A percentile compares a stretch with the other conserved stretches of the same genome.
Evolutionary conservation across 2,329 filamentous ascomycete genomes (phyloP).

Genomic region (Colletotrichum siamense): DNA sequence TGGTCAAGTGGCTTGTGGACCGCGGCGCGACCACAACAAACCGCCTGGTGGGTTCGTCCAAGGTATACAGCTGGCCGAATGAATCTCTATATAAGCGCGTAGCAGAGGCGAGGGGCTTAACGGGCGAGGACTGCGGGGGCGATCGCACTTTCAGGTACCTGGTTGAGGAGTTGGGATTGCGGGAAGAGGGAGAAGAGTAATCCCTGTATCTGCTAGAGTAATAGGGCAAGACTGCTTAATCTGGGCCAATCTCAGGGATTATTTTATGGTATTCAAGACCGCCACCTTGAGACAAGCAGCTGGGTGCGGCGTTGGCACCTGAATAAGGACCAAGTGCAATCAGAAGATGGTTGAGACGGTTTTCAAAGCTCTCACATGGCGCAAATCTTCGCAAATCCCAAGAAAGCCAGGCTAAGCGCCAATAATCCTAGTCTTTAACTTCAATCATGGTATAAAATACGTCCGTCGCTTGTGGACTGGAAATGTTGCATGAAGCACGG

Average conservation of each 20-base stretch:
- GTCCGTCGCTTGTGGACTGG: fast-evolving
- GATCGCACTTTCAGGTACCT: background rate
- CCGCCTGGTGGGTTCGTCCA: background rate
- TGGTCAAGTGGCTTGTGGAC: background rate
- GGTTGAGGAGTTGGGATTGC: background rate
- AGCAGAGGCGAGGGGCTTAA: background rate
- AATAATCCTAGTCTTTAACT: fast-evolving
- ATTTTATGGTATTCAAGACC: too few relatives aligned
- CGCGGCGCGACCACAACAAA: background rate
- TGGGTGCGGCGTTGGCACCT: too few relatives aligned
- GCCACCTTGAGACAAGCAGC: too few relatives aligned
- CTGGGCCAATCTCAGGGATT: background rate
- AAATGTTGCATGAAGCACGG: background rate
- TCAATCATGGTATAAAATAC: background rate
- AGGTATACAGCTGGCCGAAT: background rate
- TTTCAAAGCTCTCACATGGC: background rate
- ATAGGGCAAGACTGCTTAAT: fast-evolving
- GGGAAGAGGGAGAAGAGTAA: background rate
- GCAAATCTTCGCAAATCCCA: fast-evolving
- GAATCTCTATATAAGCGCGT: background rate
- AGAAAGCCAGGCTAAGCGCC: fast-evolving
- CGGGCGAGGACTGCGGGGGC: background rate
- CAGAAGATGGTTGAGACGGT: background rate
- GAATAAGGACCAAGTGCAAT: background rate
- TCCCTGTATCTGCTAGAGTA: background rate